Base-by-base conservation (phyloP, 345 rosid genomes). In the Pistacia integerrima region DNA sequence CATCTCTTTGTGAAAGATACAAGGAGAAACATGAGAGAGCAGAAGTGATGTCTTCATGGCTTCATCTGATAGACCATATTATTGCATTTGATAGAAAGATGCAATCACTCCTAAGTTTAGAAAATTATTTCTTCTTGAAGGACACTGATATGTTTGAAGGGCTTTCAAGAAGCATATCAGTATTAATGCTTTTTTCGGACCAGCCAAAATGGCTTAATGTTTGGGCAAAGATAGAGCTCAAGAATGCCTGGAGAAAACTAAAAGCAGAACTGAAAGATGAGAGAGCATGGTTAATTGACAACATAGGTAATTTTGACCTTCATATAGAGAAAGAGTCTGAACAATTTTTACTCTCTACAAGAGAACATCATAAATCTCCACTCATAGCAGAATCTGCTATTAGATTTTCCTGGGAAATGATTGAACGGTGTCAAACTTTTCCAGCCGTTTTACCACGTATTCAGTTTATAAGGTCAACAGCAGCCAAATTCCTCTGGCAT, bases 221-320 rank as follows among this genome's bases (percentile, higher is more conserved):
- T 35, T 93, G 98, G 98, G 92, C 93, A 1, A 91, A 88, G 87
- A 81, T 91, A 48, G 96, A 90, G 87, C 83, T 93, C 66, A 91
- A 89, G 83, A 89, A 86, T 80, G 89, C 90, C 11, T 87, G 91
- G 86, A 89, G 82, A 84, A 90, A 88, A 76, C 82, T 85, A 18
- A 91, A 91, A 84, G 78, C 78, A 62, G 89, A 86, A 38, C 77
- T 90, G 49, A 82, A 82, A 81, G 85, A 85, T 56, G 90, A 86
- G 68, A 84, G 81, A 77, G 89, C 90, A 57, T 91, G 96, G 96
- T 46, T 66, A 30, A 62, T 83, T 76, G 81, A 72, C 60, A 74
- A 65, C 78, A 79, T 77, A 35, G 35, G 54, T 66, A 54, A 59
- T 9, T 64, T 20, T 58, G 82, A 66, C 35, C 17, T 61, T 57